Conservation (phyloP, 495 filamentous ascomycete genomes). For the Penicillium bovifimosum region DNA sequence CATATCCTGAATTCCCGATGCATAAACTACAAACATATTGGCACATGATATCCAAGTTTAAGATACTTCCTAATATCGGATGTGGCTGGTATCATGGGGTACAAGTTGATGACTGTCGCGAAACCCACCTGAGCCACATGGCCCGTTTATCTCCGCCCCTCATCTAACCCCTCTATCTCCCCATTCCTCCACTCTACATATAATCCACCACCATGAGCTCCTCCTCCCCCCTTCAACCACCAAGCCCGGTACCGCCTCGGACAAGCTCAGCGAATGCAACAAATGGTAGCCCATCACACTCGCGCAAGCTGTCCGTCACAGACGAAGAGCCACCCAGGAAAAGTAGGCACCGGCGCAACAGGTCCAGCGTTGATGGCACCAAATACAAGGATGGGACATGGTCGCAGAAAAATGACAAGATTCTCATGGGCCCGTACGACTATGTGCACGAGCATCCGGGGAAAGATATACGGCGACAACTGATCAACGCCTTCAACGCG, state of each 20-base stretch:
- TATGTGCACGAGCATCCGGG: slow-evolving; percentile 83
- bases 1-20: too few relatives aligned
- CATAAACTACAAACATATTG: too few relatives aligned
- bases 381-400: slow-evolving; percentile 53
- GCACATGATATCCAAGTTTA: too few relatives aligned
- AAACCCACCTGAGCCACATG: too few relatives aligned
- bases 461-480: slow-evolving; percentile 81
- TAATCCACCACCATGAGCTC: slow-evolving; percentile 12
- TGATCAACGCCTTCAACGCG: slow-evolving; percentile 85
- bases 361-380: slow-evolving; percentile 45
- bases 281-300: slow-evolving; percentile 29
- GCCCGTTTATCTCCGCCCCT: not conserved
- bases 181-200: not conserved
- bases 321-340: slow-evolving; percentile 39
- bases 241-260: slow-evolving; percentile 66
- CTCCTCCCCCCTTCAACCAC: slow-evolving; percentile 46
- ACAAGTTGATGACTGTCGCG: not conserved
- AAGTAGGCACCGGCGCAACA: slow-evolving; percentile 33
- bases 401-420: slow-evolving; percentile 67
- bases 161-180: not conserved
- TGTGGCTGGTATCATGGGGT: too few relatives aligned
- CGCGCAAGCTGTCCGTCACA: slow-evolving; percentile 42
- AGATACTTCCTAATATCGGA: too few relatives aligned
- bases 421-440: slow-evolving; percentile 80
- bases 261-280: slow-evolving; percentile 58